Evolutionary conservation across 164 flowering plant genomes (phyloP).

Genomic region (Aristolochia californica): DNA sequence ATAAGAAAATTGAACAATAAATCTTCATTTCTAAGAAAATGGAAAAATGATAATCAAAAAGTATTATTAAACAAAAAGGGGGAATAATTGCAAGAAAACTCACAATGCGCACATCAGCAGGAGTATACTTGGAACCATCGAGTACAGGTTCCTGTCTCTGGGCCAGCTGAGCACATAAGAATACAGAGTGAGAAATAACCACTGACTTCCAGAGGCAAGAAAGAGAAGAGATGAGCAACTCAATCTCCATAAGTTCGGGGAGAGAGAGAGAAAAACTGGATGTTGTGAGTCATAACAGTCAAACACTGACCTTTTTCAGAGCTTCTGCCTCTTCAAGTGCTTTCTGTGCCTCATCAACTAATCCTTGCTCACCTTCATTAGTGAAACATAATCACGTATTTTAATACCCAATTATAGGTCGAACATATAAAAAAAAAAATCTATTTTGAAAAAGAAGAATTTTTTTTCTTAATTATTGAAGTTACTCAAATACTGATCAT

Average conservation of each 20-base stretch:
- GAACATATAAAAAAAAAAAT: background rate
- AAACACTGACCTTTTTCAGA: slow-evolving; percentile 62
- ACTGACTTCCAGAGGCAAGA: background rate
- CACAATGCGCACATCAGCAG: slow-evolving; percentile 97
- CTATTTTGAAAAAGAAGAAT: background rate
- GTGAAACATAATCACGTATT: background rate
- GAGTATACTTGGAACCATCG: slow-evolving; percentile 82
- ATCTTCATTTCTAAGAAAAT: too few species aligned
- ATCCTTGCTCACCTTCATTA: slow-evolving; percentile 82
- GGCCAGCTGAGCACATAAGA: slow-evolving; percentile 40
- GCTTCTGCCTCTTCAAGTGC: slow-evolving; percentile 98
- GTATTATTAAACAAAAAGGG: too few species aligned
- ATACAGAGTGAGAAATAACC: background rate
- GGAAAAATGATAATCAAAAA: too few species aligned
- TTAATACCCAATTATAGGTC: background rate
- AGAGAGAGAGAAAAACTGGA: background rate
- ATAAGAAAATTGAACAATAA: too few species aligned
- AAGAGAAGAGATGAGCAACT: background rate
- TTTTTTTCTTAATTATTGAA: background rate
- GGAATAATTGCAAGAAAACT: slow-evolving; percentile 22
- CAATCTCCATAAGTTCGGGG: background rate
- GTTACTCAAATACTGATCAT: background rate
- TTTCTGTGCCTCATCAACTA: slow-evolving; percentile 96
- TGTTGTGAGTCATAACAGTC: background rate
- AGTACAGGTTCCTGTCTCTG: slow-evolving; percentile 66